Base-by-base conservation (phyloP, 108 stramenopile species). In the Stephanodiscus minutulus region DNA sequence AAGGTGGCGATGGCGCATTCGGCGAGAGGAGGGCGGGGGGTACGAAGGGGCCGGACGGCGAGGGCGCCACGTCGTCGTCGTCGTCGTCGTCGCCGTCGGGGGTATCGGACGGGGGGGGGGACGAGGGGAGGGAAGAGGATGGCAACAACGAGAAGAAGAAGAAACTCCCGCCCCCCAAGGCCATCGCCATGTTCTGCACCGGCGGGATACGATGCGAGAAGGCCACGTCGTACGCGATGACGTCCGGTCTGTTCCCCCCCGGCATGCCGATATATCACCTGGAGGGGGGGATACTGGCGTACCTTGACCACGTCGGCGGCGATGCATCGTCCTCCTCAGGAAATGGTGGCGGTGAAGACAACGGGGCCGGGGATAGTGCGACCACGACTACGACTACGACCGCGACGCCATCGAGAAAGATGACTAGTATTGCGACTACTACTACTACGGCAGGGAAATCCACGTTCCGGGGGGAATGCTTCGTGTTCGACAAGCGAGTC, bases 121-220 rank as follows among this genome's bases (percentile, higher is more conserved):
- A 3, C 5, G 25, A 28, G 8, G 3, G 18, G 5, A 31, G 37
- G 33, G 22, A 39, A 5, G 3, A 61, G n/a, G 44, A 9, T 41
- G n/a, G 48, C 56, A 13, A 46, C 44, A 64, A 33, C 2, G 55
- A 52, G 48, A 47, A 69, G 52, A 37, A 21, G 37, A 28, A 15
- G 10, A n/a, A n/a, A n/a, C n/a, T n/a, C n/a, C 27, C 56, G 13
- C 70, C 75, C 22, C 79, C 79, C 2, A 78, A 87, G 52, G 89
- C 82, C 44, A 81, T 97, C 39, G 94, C 96, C 72, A 96, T 98
- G 96, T 98, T 96, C 86, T 98, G 97, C 74, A 94, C 93, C 0
- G 97, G 97, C 12, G 97, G 97, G 1, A 96, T 98, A 58, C 92
- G 97, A 18, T 98, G 97, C 66, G 97, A 96, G 84, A 93, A 91